Conservation (phyloP, 495 filamentous ascomycete species). For the Hypoxylon rickii region DNA sequence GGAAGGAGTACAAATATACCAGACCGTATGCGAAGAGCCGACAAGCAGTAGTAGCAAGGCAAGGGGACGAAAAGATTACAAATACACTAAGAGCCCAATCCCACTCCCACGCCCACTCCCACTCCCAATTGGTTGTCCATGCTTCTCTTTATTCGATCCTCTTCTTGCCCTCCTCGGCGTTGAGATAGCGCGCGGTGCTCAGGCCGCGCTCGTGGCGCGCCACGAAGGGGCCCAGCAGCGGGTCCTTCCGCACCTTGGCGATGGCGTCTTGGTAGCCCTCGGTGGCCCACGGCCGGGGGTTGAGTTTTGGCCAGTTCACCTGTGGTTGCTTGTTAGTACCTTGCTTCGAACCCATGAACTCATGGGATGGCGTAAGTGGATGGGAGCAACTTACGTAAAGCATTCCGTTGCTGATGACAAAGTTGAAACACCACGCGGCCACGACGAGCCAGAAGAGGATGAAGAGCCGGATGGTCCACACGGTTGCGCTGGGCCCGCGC, state of each 20-base stretch:
- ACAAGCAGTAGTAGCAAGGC: neutral
- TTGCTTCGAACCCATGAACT: constrained; percentile 1
- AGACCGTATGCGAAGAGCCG: neutral
- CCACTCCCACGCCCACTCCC: neutral
- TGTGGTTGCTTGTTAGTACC: constrained; percentile 38
- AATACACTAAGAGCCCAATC: neutral
- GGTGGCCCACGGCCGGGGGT: constrained; percentile 77
- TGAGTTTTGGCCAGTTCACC: constrained; percentile 98
- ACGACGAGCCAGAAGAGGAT: constrained; percentile 74
- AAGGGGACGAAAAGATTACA: neutral
- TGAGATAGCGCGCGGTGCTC: constrained; percentile 76
- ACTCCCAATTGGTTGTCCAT: constrained; percentile 1
- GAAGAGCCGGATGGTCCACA: constrained; percentile 80
- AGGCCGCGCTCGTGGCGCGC: constrained; percentile 74
- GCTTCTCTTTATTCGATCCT: constrained; percentile 70
- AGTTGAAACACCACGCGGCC: constrained; percentile 68
- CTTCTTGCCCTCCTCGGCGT: constrained; percentile 95
- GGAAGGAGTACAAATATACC: neutral
- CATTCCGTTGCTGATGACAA: constrained; percentile 82
- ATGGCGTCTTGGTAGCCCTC: constrained; percentile 92
- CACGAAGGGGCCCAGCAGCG: constrained; percentile 73
- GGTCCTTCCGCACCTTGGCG: constrained; percentile 72
- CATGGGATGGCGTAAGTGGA: neutral
- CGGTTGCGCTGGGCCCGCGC: constrained; percentile 65
- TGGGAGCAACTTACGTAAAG: constrained; percentile 73